phyloP scores from a whole-genome alignment of 106 monocot genomes.

The Platanthera guangdongensis region DNA sequence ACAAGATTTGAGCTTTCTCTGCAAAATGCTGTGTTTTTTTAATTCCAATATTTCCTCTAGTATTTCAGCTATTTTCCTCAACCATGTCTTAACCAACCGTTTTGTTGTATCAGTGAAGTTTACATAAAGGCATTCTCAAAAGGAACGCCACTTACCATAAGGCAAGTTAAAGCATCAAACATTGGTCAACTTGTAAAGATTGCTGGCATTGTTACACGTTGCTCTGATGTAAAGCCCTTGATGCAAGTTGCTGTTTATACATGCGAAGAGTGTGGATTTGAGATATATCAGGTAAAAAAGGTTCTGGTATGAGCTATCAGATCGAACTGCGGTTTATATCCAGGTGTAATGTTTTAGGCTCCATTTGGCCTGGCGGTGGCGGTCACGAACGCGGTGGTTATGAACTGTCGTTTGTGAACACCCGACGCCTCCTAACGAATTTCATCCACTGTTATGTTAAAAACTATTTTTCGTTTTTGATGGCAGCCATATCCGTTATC shows the following conservation, averaged over 20 bases:
- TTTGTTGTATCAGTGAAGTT: slow-evolving; percentile 58
- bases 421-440: too few relatives aligned
- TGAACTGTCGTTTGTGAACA: too few relatives aligned
- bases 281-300: slow-evolving; percentile 85
- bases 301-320: not conserved
- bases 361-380: too few relatives aligned
- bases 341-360: not conserved
- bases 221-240: slow-evolving; percentile 97
- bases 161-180: slow-evolving; percentile 90
- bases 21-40: not conserved
- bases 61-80: not conserved
- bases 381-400: too few relatives aligned
- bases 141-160: slow-evolving; percentile 64
- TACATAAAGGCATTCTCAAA: slow-evolving; percentile 94
- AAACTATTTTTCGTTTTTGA: too few relatives aligned
- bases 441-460: too few relatives aligned
- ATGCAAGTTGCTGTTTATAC: slow-evolving; percentile 99
- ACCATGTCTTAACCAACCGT: not conserved
- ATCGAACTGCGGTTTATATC: not conserved
- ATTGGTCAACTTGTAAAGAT: slow-evolving; percentile 97
- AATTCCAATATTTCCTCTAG: not conserved
- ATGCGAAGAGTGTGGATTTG: slow-evolving; percentile 97
- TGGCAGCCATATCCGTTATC: too few relatives aligned
- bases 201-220: slow-evolving; percentile 92
- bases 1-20: too few relatives aligned